A percentile compares a stretch with the other conserved stretches of the same genome.
These are phyloP conservation scores for Talaromyces borbonicus DNA, from an alignment of 495 filamentous ascomycete genomes.

Conservation along the genomic window DNA sequence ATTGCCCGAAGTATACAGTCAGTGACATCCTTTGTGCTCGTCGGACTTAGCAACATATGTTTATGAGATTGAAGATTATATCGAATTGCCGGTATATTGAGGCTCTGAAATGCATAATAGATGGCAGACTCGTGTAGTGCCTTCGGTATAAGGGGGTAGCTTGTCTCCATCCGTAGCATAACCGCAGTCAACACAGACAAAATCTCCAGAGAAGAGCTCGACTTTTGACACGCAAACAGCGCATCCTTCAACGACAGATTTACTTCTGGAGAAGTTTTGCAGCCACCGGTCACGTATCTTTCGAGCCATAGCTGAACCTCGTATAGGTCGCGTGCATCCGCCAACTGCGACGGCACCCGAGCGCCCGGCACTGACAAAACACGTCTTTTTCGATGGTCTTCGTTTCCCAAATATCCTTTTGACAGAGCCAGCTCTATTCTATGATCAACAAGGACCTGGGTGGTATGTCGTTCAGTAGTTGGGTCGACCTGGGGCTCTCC, in stretches of 20 bases:
- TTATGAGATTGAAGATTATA: conserved; percentile 16
- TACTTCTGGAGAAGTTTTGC: not conserved
- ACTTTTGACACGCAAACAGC: conserved; percentile 10
- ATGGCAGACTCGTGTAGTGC: conserved; percentile 15
- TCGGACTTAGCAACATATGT: not conserved
- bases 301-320: conserved; percentile 5
- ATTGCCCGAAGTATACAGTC: conserved; percentile 14
- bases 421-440: not conserved
- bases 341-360: not conserved
- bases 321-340: not conserved
- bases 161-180: too few species aligned
- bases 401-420: not conserved
- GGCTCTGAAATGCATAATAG: conserved; percentile 20
- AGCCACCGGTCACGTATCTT: not conserved
- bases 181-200: conserved; percentile 20
- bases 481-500: conserved; percentile 9
- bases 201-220: conserved; percentile 19
- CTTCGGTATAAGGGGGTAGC: too few species aligned
- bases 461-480: not conserved
- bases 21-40: conserved; percentile 12
- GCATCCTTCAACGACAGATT: not conserved
- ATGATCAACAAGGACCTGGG: not conserved
- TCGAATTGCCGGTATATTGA: conserved; percentile 18
- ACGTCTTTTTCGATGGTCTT: not conserved
- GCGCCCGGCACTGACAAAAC: not conserved